phyloP scores from a whole-genome alignment of 768 basidiomycete genomes.

The Suillus subaureus region DNA sequence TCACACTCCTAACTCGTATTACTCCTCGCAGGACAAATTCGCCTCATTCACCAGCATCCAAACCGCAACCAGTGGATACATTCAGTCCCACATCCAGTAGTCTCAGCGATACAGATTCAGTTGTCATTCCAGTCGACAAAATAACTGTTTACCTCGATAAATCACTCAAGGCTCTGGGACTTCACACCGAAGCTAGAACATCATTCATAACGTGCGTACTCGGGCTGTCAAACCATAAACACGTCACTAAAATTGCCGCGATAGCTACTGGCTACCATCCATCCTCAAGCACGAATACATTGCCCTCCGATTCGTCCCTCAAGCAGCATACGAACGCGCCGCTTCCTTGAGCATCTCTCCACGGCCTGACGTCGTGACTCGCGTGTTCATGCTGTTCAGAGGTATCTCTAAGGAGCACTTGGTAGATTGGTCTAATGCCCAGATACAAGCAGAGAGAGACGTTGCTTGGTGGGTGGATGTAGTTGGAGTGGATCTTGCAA shows the following conservation, averaged over 20 bases:
- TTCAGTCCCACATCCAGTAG: background rate
- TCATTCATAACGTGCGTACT: background rate
- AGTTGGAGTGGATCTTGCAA: background rate
- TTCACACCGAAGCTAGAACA: background rate
- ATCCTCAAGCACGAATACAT: background rate
- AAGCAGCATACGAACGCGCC: background rate
- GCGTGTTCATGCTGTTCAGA: background rate
- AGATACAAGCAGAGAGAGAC: background rate
- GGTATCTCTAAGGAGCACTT: background rate
- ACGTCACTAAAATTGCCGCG: background rate
- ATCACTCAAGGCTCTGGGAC: background rate
- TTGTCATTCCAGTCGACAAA: background rate
- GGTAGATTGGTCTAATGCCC: background rate
- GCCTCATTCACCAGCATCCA: background rate
- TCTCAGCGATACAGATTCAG: background rate
- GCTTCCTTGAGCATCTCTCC: background rate
- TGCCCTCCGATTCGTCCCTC: background rate
- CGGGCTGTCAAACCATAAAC: background rate
- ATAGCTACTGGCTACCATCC: background rate
- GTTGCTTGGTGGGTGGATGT: background rate
- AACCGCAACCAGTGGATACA: background rate
- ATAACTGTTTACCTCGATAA: background rate
- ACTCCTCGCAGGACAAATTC: background rate
- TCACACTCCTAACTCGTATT: background rate
- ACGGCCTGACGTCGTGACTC: background rate